Evolutionary conservation across 345 rosid genomes (phyloP), one percentile per base, ranked within the genome.

Genomic region (Odontarrhena argentea): DNA sequence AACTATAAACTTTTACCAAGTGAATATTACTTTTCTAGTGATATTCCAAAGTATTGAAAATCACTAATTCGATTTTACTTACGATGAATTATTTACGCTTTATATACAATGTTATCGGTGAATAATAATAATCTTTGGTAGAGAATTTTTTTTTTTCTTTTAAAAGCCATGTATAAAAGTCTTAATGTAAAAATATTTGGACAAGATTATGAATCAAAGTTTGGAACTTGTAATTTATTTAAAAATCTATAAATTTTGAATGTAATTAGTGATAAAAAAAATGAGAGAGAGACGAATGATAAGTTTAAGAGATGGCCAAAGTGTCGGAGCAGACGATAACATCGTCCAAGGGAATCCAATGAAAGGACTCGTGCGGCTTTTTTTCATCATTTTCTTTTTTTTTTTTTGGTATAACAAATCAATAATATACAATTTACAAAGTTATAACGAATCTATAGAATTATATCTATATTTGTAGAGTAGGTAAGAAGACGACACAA

Each of bases 351-450:
- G 70, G 78, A 75, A 75, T 75, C 78, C 75, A 69, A 75, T 69
- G 78, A 63, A 69, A 55, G 54, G 65, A 69, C 74, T 69, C 78
- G 70, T 75, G 74, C 70, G 75, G 70, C 70, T 35, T 75, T 74
- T 74, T 55, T 13, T 53, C 63, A 66, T 67, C 68, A 74, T 60
- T 66, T 66, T 64, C 9, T 26, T 30, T 44, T 4, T 2, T 10
- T 15, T 49, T 25, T 7, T 12, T 40, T n/a, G 9, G 18, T 42
- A 15, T 18, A 47, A 24, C 32, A 52, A 47, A 44, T 35, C 38
- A 63, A 63, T 71, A 54, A 54, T n/a, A n/a, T n/a, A n/a, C n/a
- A n/a, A n/a, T n/a, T 62, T 12, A 46, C 15, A 36, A 36, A 36
- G 18, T 70, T 60, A 50, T 51, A 51, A 51, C 45, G 60, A 60